A percentile compares a stretch with the other conserved stretches of the same genome.
phyloP scores from a whole-genome alignment of 148 eudicot genomes.

The Rhododendron henanense region DNA sequence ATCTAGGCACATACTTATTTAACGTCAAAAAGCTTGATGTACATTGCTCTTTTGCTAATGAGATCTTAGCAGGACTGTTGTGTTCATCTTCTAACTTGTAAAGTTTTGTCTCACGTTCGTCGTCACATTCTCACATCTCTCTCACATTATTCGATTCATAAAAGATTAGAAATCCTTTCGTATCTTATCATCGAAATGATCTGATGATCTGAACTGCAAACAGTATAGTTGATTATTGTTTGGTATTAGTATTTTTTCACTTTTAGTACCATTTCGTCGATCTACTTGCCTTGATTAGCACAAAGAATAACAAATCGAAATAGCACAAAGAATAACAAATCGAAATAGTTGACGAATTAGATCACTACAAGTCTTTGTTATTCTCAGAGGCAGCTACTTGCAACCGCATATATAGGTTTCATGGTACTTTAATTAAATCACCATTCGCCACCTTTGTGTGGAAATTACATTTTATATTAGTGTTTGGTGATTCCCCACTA shows the following conservation, averaged over 20 bases:
- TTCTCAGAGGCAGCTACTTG: slow-evolving; percentile 12
- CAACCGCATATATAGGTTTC: slow-evolving; percentile 8
- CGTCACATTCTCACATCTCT: neutral
- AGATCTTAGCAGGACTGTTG: neutral
- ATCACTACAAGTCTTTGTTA: neutral
- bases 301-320: neutral
- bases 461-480: neutral
- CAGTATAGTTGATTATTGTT: neutral
- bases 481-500: slow-evolving; percentile 9
- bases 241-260: neutral
- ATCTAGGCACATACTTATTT: neutral
- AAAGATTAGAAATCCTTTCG: neutral
- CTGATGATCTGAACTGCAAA: neutral
- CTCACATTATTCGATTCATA: neutral
- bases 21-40: neutral
- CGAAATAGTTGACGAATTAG: neutral
- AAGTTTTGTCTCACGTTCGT: neutral
- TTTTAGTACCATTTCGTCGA: neutral
- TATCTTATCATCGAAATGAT: neutral
- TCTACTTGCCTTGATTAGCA: neutral
- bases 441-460: neutral
- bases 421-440: neutral
- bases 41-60: neutral
- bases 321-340: neutral
- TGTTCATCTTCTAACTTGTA: neutral